Evolutionary conservation across 768 basidiomycete genomes (phyloP).

Genomic region (Coprinopsis marcescibilis): DNA sequence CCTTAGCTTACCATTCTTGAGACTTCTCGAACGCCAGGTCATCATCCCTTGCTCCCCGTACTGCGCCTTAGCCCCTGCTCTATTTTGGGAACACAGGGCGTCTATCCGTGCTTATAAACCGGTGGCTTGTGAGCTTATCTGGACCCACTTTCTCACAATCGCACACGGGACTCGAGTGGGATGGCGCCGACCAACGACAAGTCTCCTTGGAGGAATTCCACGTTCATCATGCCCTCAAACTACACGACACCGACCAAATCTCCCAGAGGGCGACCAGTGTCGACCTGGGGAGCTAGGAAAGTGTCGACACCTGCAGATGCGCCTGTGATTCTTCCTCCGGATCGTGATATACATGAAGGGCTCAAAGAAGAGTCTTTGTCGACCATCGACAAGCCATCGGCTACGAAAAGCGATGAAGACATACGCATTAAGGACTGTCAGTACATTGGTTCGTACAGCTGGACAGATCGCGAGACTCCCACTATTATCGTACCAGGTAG

Average conservation of each 20-base stretch:
- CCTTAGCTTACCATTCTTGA: not conserved
- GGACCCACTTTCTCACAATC: not conserved
- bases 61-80: not conserved
- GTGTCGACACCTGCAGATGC: not conserved
- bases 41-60: not conserved
- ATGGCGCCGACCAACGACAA: slow-evolving; percentile 4
- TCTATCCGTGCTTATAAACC: slow-evolving; percentile 5
- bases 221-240: slow-evolving; percentile 2
- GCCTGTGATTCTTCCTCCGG: slow-evolving; percentile 20
- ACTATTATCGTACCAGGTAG: slow-evolving; percentile 50
- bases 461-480: slow-evolving; percentile 37
- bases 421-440: slow-evolving; percentile 31
- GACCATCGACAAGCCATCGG: slow-evolving; percentile 20
- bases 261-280: not conserved
- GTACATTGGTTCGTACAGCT: slow-evolving; percentile 53
- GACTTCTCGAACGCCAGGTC: not conserved
- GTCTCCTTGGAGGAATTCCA: slow-evolving; percentile 10
- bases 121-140: not conserved
- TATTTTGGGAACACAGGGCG: slow-evolving; percentile 7
- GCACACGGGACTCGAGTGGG: not conserved
- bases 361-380: slow-evolving; percentile 23
- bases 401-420: slow-evolving; percentile 19
- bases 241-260: not conserved
- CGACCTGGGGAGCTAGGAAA: slow-evolving; percentile 9
- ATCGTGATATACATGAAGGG: slow-evolving; percentile 32